Conservation (phyloP, 106 monocot genomes). For the Phalaenopsis aphrodite region DNA sequence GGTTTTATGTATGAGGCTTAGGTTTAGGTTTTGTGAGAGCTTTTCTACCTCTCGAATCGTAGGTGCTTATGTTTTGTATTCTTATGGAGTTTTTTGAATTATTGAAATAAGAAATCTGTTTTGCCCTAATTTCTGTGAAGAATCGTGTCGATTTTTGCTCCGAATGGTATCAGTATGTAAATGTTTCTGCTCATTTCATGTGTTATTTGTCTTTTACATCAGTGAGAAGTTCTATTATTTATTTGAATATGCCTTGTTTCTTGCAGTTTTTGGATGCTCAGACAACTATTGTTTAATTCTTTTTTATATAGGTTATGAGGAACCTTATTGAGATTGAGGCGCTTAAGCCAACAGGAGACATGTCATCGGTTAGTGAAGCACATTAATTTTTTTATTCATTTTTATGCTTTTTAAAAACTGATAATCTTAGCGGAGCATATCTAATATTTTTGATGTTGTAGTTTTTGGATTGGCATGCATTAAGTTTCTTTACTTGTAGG, state of each 20-base stretch:
- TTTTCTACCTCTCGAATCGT: too few species aligned
- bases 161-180: too few species aligned
- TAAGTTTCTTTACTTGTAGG: conserved; percentile 30
- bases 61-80: too few species aligned
- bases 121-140: too few species aligned
- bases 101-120: too few species aligned
- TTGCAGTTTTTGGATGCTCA: not conserved
- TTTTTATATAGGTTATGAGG: conserved; percentile 50
- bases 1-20: too few species aligned
- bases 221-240: not conserved
- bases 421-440: not conserved
- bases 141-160: too few species aligned
- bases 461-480: conserved; percentile 7
- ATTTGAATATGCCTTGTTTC: not conserved
- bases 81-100: too few species aligned
- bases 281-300: not conserved
- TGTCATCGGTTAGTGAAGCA: conserved; percentile 67
- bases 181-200: not conserved
- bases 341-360: conserved; percentile 86
- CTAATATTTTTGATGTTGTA: not conserved
- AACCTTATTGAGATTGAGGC: conserved; percentile 84
- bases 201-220: not conserved
- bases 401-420: conserved; percentile 1
- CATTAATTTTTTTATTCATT: not conserved
- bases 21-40: too few species aligned